Percentiles rank a stretch among this genome's conserved stretches.
phyloP scores from a whole-genome alignment of 495 filamentous ascomycete genomes.

The Lasiosphaeris hirsuta region DNA sequence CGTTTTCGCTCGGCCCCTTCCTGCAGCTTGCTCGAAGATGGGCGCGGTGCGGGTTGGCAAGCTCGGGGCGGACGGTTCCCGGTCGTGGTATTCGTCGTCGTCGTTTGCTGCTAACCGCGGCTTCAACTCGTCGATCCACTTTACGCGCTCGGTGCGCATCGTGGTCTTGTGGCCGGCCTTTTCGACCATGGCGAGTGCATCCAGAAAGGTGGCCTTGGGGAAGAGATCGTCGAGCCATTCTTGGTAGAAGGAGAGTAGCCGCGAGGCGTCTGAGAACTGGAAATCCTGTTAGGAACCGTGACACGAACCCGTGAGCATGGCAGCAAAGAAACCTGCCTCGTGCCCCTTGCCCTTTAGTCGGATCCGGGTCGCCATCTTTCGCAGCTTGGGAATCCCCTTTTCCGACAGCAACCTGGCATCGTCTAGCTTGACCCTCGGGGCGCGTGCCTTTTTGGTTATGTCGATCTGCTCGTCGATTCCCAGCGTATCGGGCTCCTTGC shows the following conservation, averaged over 20 bases:
- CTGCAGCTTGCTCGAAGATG: conserved; percentile 40
- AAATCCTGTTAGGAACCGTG: not conserved
- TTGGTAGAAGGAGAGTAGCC: conserved; percentile 87
- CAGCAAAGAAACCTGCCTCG: conserved; percentile 55
- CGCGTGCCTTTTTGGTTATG: conserved; percentile 65
- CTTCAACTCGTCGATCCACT: conserved; percentile 80
- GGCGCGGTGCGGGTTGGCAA: conserved; percentile 43
- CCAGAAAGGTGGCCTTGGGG: conserved; percentile 88
- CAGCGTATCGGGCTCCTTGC: conserved; percentile 43
- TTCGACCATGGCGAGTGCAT: conserved; percentile 88
- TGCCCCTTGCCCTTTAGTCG: conserved; percentile 91
- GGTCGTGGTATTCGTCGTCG: conserved; percentile 42
- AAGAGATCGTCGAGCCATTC: conserved; percentile 96
- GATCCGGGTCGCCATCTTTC: conserved; percentile 65
- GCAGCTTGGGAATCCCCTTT: conserved; percentile 78
- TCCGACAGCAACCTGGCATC: conserved; percentile 73
- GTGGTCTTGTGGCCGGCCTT: conserved; percentile 84
- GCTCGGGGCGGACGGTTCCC: conserved; percentile 17
- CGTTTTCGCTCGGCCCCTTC: conserved; percentile 25
- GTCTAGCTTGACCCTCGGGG: conserved; percentile 79
- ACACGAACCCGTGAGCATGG: not conserved
- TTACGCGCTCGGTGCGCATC: conserved; percentile 59
- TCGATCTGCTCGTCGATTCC: conserved; percentile 87
- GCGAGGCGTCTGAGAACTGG: conserved; percentile 80
- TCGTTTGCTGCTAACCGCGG: conserved; percentile 49